Conservation (phyloP, 768 basidiomycete species). For the Heimioporus sp. region DNA sequence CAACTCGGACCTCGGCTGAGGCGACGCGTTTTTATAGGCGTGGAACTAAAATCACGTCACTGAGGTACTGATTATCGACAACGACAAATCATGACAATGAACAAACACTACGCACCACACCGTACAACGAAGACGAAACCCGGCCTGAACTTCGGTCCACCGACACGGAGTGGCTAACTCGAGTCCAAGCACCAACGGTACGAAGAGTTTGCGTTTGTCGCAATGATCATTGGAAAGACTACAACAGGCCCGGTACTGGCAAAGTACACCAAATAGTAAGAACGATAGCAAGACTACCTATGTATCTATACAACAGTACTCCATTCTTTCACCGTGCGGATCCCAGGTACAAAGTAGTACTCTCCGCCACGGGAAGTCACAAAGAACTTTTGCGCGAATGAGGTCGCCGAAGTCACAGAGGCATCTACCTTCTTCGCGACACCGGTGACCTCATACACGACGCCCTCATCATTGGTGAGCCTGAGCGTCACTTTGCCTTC, state of each 20-base stretch:
- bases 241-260: too few species aligned
- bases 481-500: background rate
- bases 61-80: slow-evolving; percentile 23
- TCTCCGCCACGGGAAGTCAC: slow-evolving; percentile 49
- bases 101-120: too few species aligned
- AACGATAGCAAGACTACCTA: too few species aligned
- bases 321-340: slow-evolving; percentile 15
- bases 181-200: slow-evolving; percentile 88
- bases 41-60: too few species aligned
- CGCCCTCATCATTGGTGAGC: background rate
- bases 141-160: slow-evolving; percentile 90
- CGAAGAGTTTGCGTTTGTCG: background rate
- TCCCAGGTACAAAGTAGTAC: slow-evolving; percentile 52
- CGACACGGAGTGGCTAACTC: slow-evolving; percentile 97
- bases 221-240: too few species aligned
- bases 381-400: slow-evolving; percentile 22
- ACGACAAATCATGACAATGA: too few species aligned
- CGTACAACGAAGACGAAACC: slow-evolving; percentile 92
- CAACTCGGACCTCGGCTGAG: too few species aligned
- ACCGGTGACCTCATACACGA: background rate
- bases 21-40: too few species aligned
- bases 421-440: background rate
- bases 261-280: too few species aligned
- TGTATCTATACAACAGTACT: background rate
- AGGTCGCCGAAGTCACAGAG: background rate